These are phyloP conservation scores for Zygoascus biomembranicola DNA, from an alignment of 805 yeast species.

Conservation along the genomic window DNA sequence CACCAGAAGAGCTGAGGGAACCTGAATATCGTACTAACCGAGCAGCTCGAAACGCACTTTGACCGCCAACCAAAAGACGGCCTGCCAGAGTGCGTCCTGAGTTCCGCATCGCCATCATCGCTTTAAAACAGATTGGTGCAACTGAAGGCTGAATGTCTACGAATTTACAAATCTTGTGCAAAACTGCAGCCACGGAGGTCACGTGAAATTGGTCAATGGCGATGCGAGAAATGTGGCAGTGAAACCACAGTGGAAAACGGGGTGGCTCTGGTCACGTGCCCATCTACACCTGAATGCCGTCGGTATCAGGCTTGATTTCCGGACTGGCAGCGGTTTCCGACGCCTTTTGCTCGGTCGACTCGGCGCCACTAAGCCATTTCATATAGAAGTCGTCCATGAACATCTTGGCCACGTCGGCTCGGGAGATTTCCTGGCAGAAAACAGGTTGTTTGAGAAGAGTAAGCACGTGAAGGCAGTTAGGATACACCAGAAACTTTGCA, in stretches of 20 bases:
- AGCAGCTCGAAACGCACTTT: not conserved
- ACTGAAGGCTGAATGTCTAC: no score
- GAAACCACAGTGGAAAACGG: no score
- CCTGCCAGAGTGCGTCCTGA: not conserved
- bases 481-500: conserved; percentile 64
- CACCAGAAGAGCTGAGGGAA: not conserved
- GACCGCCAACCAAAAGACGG: not conserved
- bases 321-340: not conserved
- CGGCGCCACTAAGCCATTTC: conserved; percentile 26
- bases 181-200: not conserved
- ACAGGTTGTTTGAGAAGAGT: conserved; percentile 41
- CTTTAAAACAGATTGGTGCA: no score
- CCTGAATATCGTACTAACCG: not conserved
- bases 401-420: conserved; percentile 34
- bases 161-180: no score
- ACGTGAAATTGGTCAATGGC: not conserved
- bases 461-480: conserved; percentile 78
- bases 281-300: not conserved
- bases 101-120: not conserved
- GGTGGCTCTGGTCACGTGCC: no score
- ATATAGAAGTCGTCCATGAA: conserved; percentile 35
- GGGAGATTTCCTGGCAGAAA: conserved; percentile 33
- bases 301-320: not conserved
- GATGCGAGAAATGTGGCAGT: not conserved
- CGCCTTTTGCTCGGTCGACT: not conserved